Conservation (phyloP, 1,284 basidiomycete genomes). For the Trametes polyzona region DNA sequence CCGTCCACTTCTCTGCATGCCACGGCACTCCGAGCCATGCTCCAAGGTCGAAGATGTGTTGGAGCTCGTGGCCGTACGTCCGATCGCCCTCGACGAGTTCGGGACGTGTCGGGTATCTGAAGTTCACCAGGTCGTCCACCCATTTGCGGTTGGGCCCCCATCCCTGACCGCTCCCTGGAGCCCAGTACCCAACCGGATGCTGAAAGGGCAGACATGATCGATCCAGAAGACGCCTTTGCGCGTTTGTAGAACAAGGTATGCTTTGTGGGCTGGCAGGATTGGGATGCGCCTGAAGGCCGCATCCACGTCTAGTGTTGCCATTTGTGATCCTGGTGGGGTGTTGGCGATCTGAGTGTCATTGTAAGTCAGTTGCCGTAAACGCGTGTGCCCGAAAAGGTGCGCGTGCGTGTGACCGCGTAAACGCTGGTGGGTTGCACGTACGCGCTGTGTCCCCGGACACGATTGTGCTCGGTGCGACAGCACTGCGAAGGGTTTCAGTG, state of each 20-base stretch:
- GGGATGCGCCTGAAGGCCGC: slow-evolving; percentile 38
- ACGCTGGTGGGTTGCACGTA: too few relatives aligned
- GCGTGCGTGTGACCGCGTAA: too few relatives aligned
- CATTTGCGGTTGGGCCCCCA: slow-evolving; percentile 34
- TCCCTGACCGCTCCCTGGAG: slow-evolving; percentile 38
- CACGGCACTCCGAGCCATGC: not conserved
- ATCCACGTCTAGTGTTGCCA: slow-evolving; percentile 38
- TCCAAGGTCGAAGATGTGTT: not conserved
- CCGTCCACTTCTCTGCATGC: not conserved
- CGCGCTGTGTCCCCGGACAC: too few relatives aligned
- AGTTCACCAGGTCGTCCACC: slow-evolving; percentile 37
- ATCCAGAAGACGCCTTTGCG: slow-evolving; percentile 34
- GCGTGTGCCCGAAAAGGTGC: too few relatives aligned
- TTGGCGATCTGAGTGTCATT: slow-evolving; percentile 30
- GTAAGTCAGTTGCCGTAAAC: too few relatives aligned
- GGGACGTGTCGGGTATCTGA: slow-evolving; percentile 25
- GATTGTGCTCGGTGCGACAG: too few relatives aligned
- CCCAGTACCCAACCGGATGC: slow-evolving; percentile 33
- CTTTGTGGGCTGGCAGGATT: slow-evolving; percentile 36
- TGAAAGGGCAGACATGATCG: slow-evolving; percentile 37
- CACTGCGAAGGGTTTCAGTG: too few relatives aligned
- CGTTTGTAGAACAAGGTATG: slow-evolving; percentile 25
- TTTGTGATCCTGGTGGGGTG: slow-evolving; percentile 37
- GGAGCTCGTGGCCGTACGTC: slow-evolving; percentile 29
- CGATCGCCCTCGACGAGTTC: not conserved